These are phyloP conservation scores for Biscogniauxia sp. DNA, from an alignment of 2,329 filamentous ascomycete genomes.

Conservation along the genomic window DNA sequence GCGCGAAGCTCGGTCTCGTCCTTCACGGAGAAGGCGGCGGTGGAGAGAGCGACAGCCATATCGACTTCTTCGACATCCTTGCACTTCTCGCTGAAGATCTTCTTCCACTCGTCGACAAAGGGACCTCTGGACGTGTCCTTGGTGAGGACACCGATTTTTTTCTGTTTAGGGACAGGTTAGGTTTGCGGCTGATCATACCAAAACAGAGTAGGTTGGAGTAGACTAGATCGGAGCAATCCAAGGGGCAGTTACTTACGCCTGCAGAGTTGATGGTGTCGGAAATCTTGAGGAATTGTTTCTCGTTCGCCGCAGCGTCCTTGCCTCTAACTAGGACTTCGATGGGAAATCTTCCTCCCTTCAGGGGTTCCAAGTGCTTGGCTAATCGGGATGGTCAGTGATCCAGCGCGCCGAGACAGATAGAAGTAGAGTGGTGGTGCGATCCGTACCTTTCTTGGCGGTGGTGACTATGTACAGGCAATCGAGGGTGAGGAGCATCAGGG, in stretches of 20 bases:
- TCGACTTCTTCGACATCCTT: constrained; percentile 90
- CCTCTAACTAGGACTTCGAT: constrained; percentile 89
- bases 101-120: constrained; percentile 96
- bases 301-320: constrained; percentile 88
- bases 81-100: constrained; percentile 70
- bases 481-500: constrained; percentile 85
- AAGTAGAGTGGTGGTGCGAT: background rate
- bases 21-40: constrained; percentile 83
- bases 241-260: constrained; percentile 61
- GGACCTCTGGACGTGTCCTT: constrained; percentile 85
- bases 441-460: constrained; percentile 89
- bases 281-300: constrained; percentile 83
- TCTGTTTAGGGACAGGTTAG: constrained; percentile 45
- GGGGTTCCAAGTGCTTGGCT: constrained; percentile 90
- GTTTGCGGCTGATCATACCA: constrained; percentile 7
- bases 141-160: constrained; percentile 82
- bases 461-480: constrained; percentile 91
- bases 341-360: constrained; percentile 89
- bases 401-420: constrained; percentile 10
- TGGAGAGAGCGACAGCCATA: constrained; percentile 76
- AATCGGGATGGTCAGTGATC: constrained; percentile 32
- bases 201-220: too few species aligned
- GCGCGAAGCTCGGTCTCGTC: constrained; percentile 91
- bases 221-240: background rate
- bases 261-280: constrained; percentile 82